Evolutionary conservation across 106 monocot species (phyloP), one percentile per base, ranked within the genome.

Genomic region (Phalaenopsis equestris): DNA sequence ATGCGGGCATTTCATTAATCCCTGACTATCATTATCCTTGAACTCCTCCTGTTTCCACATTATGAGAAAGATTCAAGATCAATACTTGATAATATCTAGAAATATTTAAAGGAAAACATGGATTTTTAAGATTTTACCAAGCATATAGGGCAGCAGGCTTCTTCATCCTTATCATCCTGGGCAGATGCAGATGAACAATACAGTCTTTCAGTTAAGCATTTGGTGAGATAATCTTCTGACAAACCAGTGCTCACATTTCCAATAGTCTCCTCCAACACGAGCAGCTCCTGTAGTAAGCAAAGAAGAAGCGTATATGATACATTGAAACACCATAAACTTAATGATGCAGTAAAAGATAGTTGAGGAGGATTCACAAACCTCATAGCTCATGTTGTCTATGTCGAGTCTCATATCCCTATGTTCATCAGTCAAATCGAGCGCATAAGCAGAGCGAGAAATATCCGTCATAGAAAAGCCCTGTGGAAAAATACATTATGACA

Each of bases 231-330:
- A 6, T 86, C 87, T 65, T 89, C 87, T 39, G 85, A 81, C 64
- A 93, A 75, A 41, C 93, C 93, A 2, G 84, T 86, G 82, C 36
- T 87, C 24, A 89, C 93, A 81, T 74, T 81, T 10, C 93, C 93
- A 39, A 93, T 93, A 21, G 89, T 89, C 80, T 93, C 93, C 78
- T 84, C 90, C 80, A 93, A 58, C 75, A 81, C 89, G 80, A 93
- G 87, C 56, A 93, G 79, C 65, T 93, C 93, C 93, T 93, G 85
- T 36, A 38, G 3, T 42, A 0, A 19, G 5, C 1, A n/a, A 74
- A 72, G 1, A 6, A 42, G 6, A 2, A 12, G 19, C 3, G 70
- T 37, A 39, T 18, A 14, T 74, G 19, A 74, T 74, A 3, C 43
- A 67, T 15, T 61, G 21, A 21, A 61, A 18, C n/a, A 61, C 6